Conservation (phyloP, 1,284 basidiomycete species). For the Leccinum pachyderme region DNA sequence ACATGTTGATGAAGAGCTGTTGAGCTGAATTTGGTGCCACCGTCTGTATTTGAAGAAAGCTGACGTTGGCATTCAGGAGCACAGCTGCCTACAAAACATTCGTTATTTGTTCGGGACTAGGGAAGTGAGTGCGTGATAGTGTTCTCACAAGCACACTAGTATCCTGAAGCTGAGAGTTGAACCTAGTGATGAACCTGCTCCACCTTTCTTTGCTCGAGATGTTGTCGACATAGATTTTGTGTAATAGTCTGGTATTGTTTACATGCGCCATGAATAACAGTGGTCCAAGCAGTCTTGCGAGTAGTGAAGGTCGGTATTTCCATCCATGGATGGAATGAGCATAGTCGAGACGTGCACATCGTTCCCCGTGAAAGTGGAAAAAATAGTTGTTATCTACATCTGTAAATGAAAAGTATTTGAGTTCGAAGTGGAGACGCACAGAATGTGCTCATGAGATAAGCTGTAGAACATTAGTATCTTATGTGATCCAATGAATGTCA, state of each 20-base stretch:
- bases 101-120: not conserved
- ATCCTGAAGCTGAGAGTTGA: constrained; percentile 35
- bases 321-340: constrained; percentile 42
- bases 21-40: constrained; percentile 20
- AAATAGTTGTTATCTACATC: constrained; percentile 39
- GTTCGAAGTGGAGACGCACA: too few relatives aligned
- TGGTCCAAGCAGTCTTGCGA: constrained; percentile 36
- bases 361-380: constrained; percentile 52
- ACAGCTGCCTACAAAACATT: constrained; percentile 36
- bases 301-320: constrained; percentile 29
- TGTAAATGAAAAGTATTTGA: not conserved
- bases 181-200: constrained; percentile 31
- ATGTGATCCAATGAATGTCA: too few relatives aligned
- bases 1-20: constrained; percentile 39
- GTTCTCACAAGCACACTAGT: constrained; percentile 34
- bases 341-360: constrained; percentile 46
- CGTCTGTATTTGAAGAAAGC: constrained; percentile 37
- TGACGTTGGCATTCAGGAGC: constrained; percentile 41
- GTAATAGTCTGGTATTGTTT: constrained; percentile 39
- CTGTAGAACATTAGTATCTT: too few relatives aligned
- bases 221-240: constrained; percentile 40
- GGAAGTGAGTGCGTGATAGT: not conserved
- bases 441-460: too few relatives aligned
- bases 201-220: constrained; percentile 29
- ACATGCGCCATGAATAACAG: constrained; percentile 46